Evolutionary conservation across 257 asterid species (phyloP).

Genomic region (Solanum bukasovii): DNA sequence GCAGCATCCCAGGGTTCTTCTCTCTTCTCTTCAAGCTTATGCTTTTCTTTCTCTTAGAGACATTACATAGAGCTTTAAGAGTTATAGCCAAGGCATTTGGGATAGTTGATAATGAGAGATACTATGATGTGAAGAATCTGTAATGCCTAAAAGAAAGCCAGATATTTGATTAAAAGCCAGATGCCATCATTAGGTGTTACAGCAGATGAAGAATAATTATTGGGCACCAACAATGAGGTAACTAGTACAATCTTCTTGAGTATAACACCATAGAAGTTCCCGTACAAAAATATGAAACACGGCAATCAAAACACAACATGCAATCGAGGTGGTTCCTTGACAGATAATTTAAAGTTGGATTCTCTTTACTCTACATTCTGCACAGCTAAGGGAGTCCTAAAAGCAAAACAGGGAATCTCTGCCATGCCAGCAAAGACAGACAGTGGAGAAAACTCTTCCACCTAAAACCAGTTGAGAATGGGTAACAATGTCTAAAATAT

Average conservation of each 20-base stretch:
- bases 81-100: not conserved
- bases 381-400: not conserved
- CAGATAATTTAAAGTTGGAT: not conserved
- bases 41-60: not conserved
- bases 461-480: not conserved
- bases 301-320: not conserved
- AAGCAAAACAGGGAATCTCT: not conserved
- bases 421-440: not conserved
- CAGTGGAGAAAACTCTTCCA: not conserved
- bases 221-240: not conserved
- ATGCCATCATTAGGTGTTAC: not conserved
- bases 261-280: not conserved
- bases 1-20: not conserved
- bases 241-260: not conserved
- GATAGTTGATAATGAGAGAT: not conserved
- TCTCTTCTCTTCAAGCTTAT: not conserved
- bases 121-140: not conserved
- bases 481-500: not conserved
- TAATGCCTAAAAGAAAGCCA: not conserved
- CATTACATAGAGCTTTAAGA: not conserved
- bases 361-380: not conserved
- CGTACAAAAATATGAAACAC: not conserved
- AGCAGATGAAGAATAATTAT: not conserved
- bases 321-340: not conserved
- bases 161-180: not conserved